phyloP scores from a whole-genome alignment of 2,329 filamentous ascomycete species.

The Hymenoscyphus scutula region DNA sequence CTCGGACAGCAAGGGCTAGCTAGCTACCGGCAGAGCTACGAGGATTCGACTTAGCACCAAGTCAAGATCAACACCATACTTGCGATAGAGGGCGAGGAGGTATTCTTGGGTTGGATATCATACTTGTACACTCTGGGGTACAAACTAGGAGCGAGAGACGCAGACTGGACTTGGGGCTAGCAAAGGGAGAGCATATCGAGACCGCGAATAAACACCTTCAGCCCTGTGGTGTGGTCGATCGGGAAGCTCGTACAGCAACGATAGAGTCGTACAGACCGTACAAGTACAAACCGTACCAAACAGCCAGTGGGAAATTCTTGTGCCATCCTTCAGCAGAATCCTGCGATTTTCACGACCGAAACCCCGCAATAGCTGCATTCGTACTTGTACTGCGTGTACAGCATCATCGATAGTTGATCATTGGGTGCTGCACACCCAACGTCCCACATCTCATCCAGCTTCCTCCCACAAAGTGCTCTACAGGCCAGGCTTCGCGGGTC shows the following conservation, averaged over 20 bases:
- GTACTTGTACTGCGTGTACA: background rate
- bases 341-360: background rate
- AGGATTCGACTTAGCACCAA: background rate
- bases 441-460: background rate
- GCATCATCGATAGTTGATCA: background rate
- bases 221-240: conserved; percentile 1
- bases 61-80: background rate
- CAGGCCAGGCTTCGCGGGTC: conserved; percentile 57
- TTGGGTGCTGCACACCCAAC: background rate
- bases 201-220: background rate
- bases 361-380: background rate
- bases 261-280: too few species aligned
- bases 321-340: background rate
- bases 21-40: background rate
- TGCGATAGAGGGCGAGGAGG: background rate
- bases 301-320: background rate
- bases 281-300: background rate
- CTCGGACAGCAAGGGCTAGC: background rate
- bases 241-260: background rate
- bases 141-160: background rate
- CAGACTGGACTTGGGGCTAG: too few species aligned
- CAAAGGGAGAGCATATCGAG: background rate
- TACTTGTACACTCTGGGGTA: background rate
- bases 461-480: background rate
- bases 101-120: background rate